These are phyloP conservation scores for Microbotryum silenes-acaulis DNA, from an alignment of 1,284 basidiomycete genomes.

Conservation along the genomic window DNA sequence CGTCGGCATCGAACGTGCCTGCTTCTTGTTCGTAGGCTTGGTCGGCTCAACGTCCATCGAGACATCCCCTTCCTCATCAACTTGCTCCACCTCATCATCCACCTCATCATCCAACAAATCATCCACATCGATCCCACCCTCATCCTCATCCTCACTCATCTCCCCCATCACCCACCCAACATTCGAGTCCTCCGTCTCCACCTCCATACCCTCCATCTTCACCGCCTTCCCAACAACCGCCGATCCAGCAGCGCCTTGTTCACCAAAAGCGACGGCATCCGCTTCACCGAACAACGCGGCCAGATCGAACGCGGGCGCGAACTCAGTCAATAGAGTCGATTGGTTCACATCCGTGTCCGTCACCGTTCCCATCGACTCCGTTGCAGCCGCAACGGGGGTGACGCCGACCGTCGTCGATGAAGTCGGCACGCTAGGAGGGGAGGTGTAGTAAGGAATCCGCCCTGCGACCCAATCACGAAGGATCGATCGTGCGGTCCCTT, in stretches of 20 bases:
- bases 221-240: slow-evolving; percentile 24
- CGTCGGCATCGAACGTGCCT: slow-evolving; percentile 17
- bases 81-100: neutral
- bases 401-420: slow-evolving; percentile 49
- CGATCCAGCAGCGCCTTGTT: slow-evolving; percentile 50
- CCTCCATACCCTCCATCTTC: slow-evolving; percentile 31
- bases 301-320: slow-evolving; percentile 64
- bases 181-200: slow-evolving; percentile 29
- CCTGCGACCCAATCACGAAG: slow-evolving; percentile 93
- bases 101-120: slow-evolving; percentile 5
- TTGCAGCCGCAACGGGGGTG: slow-evolving; percentile 32
- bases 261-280: slow-evolving; percentile 62
- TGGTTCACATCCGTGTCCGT: slow-evolving; percentile 65
- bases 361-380: slow-evolving; percentile 50
- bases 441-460: slow-evolving; percentile 81
- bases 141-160: slow-evolving; percentile 6
- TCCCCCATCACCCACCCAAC: slow-evolving; percentile 23
- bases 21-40: slow-evolving; percentile 9
- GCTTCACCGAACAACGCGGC: slow-evolving; percentile 65
- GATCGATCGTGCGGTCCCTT: slow-evolving; percentile 73
- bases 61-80: slow-evolving; percentile 17
- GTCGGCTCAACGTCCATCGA: slow-evolving; percentile 19
- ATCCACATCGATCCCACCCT: slow-evolving; percentile 6
- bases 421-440: slow-evolving; percentile 66
- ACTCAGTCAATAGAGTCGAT: slow-evolving; percentile 57